Evolutionary conservation across 2,329 filamentous ascomycete genomes (phyloP).

Genomic region (Arthroderma sp.): DNA sequence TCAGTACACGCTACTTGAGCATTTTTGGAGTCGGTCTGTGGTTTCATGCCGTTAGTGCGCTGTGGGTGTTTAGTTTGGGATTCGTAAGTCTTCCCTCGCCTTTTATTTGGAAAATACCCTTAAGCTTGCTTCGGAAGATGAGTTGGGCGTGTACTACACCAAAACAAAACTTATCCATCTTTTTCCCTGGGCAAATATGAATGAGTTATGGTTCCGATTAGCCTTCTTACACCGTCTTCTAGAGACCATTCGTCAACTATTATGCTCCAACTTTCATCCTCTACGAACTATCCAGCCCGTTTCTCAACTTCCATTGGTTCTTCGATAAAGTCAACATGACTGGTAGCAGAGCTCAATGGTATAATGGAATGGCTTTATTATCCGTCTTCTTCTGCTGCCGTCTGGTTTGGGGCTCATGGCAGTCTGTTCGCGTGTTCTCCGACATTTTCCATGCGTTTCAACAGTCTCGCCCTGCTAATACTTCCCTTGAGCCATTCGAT

Average conservation of each 20-base stretch:
- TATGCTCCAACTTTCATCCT: constrained; percentile 54
- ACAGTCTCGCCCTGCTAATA: constrained; percentile 23
- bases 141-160: too few species aligned
- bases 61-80: constrained; percentile 49
- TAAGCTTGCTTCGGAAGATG: too few species aligned
- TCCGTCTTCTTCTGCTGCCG: constrained; percentile 48
- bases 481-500: constrained; percentile 17
- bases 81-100: constrained; percentile 40
- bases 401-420: constrained; percentile 50
- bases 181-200: too few species aligned
- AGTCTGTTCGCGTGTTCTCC: constrained; percentile 44
- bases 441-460: constrained; percentile 45
- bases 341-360: constrained; percentile 46
- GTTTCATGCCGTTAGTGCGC: constrained; percentile 47
- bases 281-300: constrained; percentile 53
- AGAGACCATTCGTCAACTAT: constrained; percentile 54
- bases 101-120: not conserved
- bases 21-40: constrained; percentile 50
- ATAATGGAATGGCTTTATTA: constrained; percentile 49
- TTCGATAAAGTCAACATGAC: constrained; percentile 55
- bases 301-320: constrained; percentile 59
- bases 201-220: too few species aligned
- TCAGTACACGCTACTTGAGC: constrained; percentile 41
- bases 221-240: not conserved
- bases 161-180: too few species aligned